These are phyloP conservation scores for Carpinus fangiana DNA, from an alignment of 306 rosid species.

Conservation along the genomic window DNA sequence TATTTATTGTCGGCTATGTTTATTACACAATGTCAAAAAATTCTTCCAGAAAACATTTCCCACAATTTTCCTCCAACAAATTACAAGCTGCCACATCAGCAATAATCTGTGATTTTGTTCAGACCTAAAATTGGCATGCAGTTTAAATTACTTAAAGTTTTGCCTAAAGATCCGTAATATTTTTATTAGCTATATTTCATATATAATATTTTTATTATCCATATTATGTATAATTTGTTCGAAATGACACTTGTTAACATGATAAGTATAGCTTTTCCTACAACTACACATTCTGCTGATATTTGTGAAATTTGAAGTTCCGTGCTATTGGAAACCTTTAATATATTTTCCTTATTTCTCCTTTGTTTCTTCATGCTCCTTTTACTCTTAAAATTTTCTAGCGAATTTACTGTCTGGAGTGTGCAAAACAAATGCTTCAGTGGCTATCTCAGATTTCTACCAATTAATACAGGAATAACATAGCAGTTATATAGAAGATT, in stretches of 20 bases:
- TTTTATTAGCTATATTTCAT: not conserved
- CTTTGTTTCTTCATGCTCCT: not conserved
- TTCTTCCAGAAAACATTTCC: constrained; percentile 11
- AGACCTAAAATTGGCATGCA: not conserved
- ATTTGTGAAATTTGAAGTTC: not conserved
- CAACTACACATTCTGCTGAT: not conserved
- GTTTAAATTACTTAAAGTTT: not conserved
- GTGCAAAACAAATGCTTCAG: not conserved
- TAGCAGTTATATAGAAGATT: not conserved
- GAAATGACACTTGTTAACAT: not conserved
- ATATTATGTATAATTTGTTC: not conserved
- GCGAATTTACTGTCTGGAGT: not conserved
- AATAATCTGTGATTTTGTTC: constrained; percentile 8
- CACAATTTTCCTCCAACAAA: constrained; percentile 1
- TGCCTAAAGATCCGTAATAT: not conserved
- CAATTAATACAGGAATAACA: not conserved
- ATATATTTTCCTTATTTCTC: not conserved
- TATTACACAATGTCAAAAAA: not conserved
- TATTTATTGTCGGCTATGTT: not conserved
- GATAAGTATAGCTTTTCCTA: not conserved
- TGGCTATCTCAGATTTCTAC: constrained; percentile 9
- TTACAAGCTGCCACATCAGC: constrained; percentile 11
- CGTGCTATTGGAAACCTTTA: not conserved
- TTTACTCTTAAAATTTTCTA: not conserved
- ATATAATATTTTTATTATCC: not conserved